A percentile compares a stretch with the other conserved stretches of the same genome.
phyloP scores from a whole-genome alignment of 2,329 filamentous ascomycete species.

The Tetracladium maxilliforme region DNA sequence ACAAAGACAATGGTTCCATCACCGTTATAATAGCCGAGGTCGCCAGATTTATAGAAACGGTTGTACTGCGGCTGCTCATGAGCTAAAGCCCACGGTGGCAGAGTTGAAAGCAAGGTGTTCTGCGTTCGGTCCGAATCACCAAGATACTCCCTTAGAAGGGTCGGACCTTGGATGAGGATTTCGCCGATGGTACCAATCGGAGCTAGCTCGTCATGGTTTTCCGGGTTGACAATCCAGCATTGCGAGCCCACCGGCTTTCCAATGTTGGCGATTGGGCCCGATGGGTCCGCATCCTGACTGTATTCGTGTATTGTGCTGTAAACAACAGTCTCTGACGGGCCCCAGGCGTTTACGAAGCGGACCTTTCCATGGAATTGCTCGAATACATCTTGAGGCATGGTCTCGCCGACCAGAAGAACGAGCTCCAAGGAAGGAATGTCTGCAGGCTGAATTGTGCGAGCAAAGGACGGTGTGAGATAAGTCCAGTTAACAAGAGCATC shows the following conservation, averaged over 20 bases:
- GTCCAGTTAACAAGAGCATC: conserved; percentile 32
- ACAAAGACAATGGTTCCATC: conserved; percentile 20
- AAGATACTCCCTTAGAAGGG: no score
- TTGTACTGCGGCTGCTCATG: no score
- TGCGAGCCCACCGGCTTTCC: no score
- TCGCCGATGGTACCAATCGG: conserved; percentile 13
- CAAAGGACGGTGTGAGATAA: conserved; percentile 31
- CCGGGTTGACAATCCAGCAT: conserved; percentile 6
- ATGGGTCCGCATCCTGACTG: no score
- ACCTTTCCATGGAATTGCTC: conserved; percentile 17
- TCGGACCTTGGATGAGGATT: conserved; percentile 10
- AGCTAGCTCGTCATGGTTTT: conserved; percentile 7
- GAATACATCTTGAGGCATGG: conserved; percentile 43
- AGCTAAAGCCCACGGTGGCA: no score
- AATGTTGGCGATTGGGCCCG: no score
- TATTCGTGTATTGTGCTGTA: no score
- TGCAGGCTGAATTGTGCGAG: conserved; percentile 71
- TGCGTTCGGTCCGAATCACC: no score
- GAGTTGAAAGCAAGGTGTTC: no score
- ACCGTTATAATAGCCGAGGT: conserved; percentile 18
- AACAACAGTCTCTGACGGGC: conserved; percentile 76
- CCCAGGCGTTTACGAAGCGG: conserved; percentile 39
- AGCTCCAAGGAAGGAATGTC: conserved; percentile 56
- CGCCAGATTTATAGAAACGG: conserved; percentile 28
- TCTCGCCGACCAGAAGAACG: conserved; percentile 82